Conservation (phyloP, 139 green algal genomes). For the Tetraselmis chui region DNA sequence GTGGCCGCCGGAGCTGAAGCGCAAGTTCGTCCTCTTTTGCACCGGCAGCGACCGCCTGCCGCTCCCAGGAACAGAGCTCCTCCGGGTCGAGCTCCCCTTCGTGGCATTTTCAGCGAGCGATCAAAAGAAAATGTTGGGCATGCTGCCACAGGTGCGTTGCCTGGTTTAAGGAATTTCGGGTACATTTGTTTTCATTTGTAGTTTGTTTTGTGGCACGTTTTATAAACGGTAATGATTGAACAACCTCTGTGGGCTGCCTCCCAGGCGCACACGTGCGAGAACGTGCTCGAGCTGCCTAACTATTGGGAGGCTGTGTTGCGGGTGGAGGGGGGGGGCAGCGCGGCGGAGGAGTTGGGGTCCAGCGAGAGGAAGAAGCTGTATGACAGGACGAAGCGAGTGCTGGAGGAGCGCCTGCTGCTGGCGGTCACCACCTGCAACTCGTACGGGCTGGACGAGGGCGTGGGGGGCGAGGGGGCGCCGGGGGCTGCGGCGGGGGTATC, state of each 20-base stretch:
- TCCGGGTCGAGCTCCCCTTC: constrained; percentile 40
- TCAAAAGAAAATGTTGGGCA: constrained; percentile 35
- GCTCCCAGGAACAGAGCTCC: constrained; percentile 6
- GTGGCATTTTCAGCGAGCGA: constrained; percentile 31
- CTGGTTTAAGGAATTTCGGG: neutral
- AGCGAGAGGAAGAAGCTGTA: too few relatives aligned
- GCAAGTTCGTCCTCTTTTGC: constrained; percentile 22
- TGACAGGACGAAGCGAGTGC: too few relatives aligned
- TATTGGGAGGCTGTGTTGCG: constrained; percentile 48
- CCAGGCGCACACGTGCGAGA: constrained; percentile 50
- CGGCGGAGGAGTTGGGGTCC: too few relatives aligned
- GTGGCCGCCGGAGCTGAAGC: constrained; percentile 24
- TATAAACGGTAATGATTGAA: neutral
- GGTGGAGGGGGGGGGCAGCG: too few relatives aligned
- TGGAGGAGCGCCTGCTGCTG: too few relatives aligned
- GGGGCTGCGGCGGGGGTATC: too few relatives aligned
- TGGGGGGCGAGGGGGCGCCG: too few relatives aligned
- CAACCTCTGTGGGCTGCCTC: neutral
- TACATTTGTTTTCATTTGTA: neutral
- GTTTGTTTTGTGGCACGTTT: neutral
- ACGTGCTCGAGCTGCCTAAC: constrained; percentile 60
- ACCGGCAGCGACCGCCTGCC: constrained; percentile 4
- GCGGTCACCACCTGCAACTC: too few relatives aligned
- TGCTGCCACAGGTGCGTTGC: constrained; percentile 41
- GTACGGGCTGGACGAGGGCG: too few relatives aligned